Evolutionary conservation across 2,329 filamentous ascomycete genomes (phyloP), one percentile per base, ranked within the genome.

Genomic region (Alternaria ethzedia): DNA sequence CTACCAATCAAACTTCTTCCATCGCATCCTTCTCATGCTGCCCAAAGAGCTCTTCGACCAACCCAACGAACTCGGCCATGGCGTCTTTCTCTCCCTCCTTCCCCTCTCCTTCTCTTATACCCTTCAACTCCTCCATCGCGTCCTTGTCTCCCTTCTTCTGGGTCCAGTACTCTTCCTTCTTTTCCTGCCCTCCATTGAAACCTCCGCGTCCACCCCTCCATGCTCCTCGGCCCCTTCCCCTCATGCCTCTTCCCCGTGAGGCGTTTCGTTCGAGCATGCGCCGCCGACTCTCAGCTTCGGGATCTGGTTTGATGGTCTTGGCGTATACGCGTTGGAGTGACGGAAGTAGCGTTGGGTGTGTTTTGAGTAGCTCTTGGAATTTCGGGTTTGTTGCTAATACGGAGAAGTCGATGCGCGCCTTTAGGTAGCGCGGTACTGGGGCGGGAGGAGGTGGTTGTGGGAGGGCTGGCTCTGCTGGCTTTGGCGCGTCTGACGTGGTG

Each of bases 21-120:
- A 23, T 54, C 17, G n/a, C 8, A 20, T 58, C 26, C 26, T 62
- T 54, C 11, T 58, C 59, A 32, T 41, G 50, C 4, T 63, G 21
- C 36, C 63, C 70, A 54, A 77, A 74, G 0, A 68, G 64, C 50
- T 77, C 72, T 25, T 70, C 68, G 6, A 78, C 67, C 30, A 78
- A 62, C 26, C 58, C 63, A 46, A 75, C 77, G 68, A 84, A 84
- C 50, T 83, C 81, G 6, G 66, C 70, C 71, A 84, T 75, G 1
- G 77, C 82, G 32, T 82, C 79, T 26, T 78, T 74, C 58, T 77
- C 74, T 47, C 75, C 72, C 15, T 74, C 72, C 2, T 73, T 76
- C 6, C 71, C 70, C 17, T 66, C 69, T 17, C 72, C 76, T 7
- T 74, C 67, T 13, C 76, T 67, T 28, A 74, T 68, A 2, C 65